Evolutionary conservation across 1,139 yeast genomes (phyloP).

Genomic region (Blastobotrys niveus): DNA sequence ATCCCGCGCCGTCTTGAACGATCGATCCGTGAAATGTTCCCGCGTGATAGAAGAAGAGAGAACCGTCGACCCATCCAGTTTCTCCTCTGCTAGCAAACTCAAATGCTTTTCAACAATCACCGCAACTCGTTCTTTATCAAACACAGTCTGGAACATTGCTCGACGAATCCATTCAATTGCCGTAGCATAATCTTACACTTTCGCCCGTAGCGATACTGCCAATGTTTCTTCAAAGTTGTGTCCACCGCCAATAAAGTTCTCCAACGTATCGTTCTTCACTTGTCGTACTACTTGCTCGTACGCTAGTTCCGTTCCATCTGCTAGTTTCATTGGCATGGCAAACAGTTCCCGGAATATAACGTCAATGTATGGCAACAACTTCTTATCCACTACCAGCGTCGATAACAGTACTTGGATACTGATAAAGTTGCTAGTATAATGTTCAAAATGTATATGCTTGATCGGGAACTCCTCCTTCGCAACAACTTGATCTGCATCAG

Average conservation of each 20-base stretch:
- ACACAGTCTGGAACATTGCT: conserved; percentile 57
- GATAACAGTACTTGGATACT: conserved; percentile 64
- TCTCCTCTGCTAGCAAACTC: conserved; percentile 69
- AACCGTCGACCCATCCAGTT: conserved; percentile 74
- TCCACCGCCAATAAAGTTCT: conserved; percentile 41
- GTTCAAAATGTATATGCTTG: conserved; percentile 70
- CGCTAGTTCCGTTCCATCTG: conserved; percentile 53
- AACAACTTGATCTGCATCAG: background rate
- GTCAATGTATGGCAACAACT: conserved; percentile 59
- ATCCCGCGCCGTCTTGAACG: conserved; percentile 66
- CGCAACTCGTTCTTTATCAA: conserved; percentile 66
- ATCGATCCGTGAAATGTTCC: conserved; percentile 48
- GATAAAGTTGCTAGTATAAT: conserved; percentile 72
- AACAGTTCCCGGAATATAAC: conserved; percentile 59
- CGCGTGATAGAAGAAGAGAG: conserved; percentile 57
- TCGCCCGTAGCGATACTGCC: conserved; percentile 57
- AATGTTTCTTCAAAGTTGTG: conserved; percentile 62
- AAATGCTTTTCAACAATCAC: conserved; percentile 69
- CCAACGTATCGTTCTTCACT: conserved; percentile 66
- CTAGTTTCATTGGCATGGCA: conserved; percentile 63
- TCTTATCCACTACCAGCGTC: conserved; percentile 52
- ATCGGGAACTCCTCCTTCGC: conserved; percentile 39
- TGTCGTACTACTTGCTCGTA: conserved; percentile 71
- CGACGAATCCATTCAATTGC: conserved; percentile 75
- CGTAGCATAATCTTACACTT: conserved; percentile 52